Percentiles rank a stretch among this genome's conserved stretches.
Conservation (phyloP, 176 grass and related monocot genomes). For the Metroxylon sagu region DNA sequence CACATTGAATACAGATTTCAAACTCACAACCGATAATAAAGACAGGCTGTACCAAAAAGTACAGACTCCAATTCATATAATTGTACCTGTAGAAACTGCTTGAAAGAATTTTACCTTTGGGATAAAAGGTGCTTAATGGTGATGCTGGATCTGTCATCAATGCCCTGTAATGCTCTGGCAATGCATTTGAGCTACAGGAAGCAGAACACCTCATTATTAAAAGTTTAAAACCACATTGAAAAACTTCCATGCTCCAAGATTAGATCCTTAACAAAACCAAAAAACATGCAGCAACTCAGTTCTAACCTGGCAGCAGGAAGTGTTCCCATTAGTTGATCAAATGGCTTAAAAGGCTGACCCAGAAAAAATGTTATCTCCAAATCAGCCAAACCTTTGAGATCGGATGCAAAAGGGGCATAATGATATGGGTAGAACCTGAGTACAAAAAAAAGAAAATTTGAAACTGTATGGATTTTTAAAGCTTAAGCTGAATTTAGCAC, state of each 20-base stretch:
- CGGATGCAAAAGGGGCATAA: constrained; percentile 95
- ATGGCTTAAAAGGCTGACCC: constrained; percentile 99
- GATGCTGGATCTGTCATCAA: constrained; percentile 78
- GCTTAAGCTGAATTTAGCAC: no score
- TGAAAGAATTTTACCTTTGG: constrained; percentile 38
- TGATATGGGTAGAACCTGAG: constrained; percentile 98
- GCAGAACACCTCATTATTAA: constrained; percentile 19
- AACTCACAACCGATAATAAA: no score
- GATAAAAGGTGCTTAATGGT: constrained; percentile 82
- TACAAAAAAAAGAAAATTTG: neutral
- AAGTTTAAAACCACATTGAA: neutral
- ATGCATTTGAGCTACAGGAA: constrained; percentile 73
- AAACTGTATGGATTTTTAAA: neutral
- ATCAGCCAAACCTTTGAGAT: constrained; percentile 75
- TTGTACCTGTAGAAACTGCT: no score
- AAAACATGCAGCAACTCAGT: constrained; percentile 13
- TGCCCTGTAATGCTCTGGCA: constrained; percentile 73
- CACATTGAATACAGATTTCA: no score
- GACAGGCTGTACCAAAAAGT: no score
- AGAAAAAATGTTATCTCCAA: constrained; percentile 99
- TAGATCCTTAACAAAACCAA: neutral
- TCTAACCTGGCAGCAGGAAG: constrained; percentile 85
- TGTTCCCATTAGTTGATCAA: constrained; percentile 99
- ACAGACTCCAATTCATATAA: no score
- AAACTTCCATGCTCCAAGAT: constrained; percentile 1